phyloP scores from a whole-genome alignment of 163 green algal genomes.

The Scenedesmus sp. region DNA sequence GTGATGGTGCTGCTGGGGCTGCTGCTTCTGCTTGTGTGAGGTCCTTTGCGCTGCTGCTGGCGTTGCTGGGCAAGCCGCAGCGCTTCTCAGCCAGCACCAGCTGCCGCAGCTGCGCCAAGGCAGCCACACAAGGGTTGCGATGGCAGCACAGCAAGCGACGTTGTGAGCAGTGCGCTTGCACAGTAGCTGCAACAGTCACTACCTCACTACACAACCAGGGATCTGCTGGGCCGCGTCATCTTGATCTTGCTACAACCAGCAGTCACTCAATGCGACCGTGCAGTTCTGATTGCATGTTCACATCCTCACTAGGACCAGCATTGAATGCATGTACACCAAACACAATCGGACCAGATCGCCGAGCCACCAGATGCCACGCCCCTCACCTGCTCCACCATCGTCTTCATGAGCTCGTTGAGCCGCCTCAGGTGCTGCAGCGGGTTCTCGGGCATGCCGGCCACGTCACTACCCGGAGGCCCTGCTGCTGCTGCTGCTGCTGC shows the following conservation, averaged over 20 bases:
- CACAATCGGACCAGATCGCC: too few species aligned
- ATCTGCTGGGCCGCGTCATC: too few species aligned
- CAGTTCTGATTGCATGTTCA: too few species aligned
- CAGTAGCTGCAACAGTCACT: too few species aligned
- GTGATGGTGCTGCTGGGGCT: not conserved
- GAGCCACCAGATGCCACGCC: too few species aligned
- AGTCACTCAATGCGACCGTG: too few species aligned
- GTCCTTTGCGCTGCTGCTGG: conserved; percentile 42
- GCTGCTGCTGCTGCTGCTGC: conserved; percentile 22
- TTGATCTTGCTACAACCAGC: too few species aligned
- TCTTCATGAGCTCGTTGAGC: conserved; percentile 49
- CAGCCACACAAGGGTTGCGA: not conserved
- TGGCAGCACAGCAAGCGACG: too few species aligned
- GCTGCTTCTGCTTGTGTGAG: conserved; percentile 8
- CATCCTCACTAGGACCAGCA: too few species aligned
- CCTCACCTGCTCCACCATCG: conserved; percentile 46
- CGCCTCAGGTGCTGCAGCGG: conserved; percentile 41
- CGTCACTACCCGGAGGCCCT: not conserved
- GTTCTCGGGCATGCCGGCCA: conserved; percentile 30
- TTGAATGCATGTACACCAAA: too few species aligned
- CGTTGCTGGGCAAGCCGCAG: not conserved
- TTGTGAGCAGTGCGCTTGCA: too few species aligned
- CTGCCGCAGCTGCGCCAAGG: not conserved
- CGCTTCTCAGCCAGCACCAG: conserved; percentile 45
- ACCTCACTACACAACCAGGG: too few species aligned